phyloP scores from a whole-genome alignment of 2,329 filamentous ascomycete genomes.

The Shiraia sp. region DNA sequence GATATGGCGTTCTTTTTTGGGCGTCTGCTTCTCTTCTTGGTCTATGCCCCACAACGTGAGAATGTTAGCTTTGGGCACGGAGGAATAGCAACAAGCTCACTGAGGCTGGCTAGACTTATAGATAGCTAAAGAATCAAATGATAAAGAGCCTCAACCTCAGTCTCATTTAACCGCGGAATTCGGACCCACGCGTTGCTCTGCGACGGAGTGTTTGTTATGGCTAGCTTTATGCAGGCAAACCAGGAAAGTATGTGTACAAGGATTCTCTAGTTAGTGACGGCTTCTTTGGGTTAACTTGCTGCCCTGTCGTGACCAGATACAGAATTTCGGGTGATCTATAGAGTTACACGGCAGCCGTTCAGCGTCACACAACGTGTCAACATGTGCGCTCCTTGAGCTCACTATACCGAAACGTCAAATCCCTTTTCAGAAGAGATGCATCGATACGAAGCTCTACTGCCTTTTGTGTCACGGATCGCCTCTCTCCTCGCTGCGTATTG shows the following conservation, averaged over 20 bases:
- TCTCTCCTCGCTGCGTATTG: slow-evolving; percentile 7
- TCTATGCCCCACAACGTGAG: too few species aligned
- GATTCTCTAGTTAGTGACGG: slow-evolving; percentile 5
- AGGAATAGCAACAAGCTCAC: too few species aligned
- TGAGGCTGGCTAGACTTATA: too few species aligned
- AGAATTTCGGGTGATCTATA: slow-evolving; percentile 5
- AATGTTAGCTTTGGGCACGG: too few species aligned
- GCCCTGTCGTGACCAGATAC: slow-evolving; percentile 9
- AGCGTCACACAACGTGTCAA: slow-evolving; percentile 14
- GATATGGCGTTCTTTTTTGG: background rate
- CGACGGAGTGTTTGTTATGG: background rate
- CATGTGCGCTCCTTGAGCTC: slow-evolving; percentile 11
- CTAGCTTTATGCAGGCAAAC: background rate
- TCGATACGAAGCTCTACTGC: slow-evolving; percentile 11
- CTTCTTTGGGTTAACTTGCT: slow-evolving; percentile 1
- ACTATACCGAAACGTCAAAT: slow-evolving; percentile 20
- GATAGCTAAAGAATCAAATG: too few species aligned
- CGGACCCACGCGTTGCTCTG: too few species aligned
- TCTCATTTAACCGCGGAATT: too few species aligned
- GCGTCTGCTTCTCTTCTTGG: background rate
- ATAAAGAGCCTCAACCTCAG: too few species aligned
- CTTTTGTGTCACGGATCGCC: slow-evolving; percentile 10
- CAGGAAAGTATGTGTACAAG: background rate
- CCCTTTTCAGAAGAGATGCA: slow-evolving; percentile 21
- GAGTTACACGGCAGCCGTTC: slow-evolving; percentile 15